Evolutionary conservation across 805 yeast genomes (phyloP).

Genomic region (Monosporozyma unispora): DNA sequence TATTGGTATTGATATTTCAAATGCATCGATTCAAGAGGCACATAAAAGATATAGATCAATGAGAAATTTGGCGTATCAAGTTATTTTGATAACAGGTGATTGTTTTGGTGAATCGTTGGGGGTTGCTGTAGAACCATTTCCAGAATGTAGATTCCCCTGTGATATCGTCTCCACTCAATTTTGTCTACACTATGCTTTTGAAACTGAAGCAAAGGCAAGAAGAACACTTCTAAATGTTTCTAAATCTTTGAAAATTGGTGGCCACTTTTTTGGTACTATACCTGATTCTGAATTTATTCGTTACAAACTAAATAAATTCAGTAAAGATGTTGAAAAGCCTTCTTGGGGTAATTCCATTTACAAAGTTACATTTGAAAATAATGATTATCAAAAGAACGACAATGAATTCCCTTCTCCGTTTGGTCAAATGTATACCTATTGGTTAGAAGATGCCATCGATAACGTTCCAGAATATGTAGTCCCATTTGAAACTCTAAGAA

Average conservation of each 20-base stretch:
- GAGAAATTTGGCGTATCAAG: conserved; percentile 57
- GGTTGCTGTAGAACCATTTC: conserved; percentile 56
- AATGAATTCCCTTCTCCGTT: conserved; percentile 66
- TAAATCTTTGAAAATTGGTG: conserved; percentile 68
- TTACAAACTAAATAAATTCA: conserved; percentile 46
- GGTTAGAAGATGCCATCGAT: conserved; percentile 85
- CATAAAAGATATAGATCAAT: conserved; percentile 55
- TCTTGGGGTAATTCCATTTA: conserved; percentile 84
- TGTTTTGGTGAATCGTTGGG: conserved; percentile 69
- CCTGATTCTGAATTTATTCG: conserved; percentile 83
- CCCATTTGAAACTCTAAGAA: conserved; percentile 81
- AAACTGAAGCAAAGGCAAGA: conserved; percentile 70
- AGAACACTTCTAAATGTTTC: conserved; percentile 67
- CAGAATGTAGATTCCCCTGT: conserved; percentile 64
- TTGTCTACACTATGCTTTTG: conserved; percentile 91
- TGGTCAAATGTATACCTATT: conserved; percentile 79
- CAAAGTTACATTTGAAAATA: conserved; percentile 69
- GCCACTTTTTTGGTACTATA: conserved; percentile 85
- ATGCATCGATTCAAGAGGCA: conserved; percentile 80
- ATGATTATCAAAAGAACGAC: conserved; percentile 52
- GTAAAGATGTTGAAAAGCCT: conserved; percentile 41
- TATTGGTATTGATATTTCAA: conserved; percentile 88
- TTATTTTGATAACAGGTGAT: conserved; percentile 86
- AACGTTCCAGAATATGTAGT: conserved; percentile 96
- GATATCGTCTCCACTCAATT: conserved; percentile 88